phyloP scores from a whole-genome alignment of 139 green algal genomes.

The Chlorella sorokiniana region DNA sequence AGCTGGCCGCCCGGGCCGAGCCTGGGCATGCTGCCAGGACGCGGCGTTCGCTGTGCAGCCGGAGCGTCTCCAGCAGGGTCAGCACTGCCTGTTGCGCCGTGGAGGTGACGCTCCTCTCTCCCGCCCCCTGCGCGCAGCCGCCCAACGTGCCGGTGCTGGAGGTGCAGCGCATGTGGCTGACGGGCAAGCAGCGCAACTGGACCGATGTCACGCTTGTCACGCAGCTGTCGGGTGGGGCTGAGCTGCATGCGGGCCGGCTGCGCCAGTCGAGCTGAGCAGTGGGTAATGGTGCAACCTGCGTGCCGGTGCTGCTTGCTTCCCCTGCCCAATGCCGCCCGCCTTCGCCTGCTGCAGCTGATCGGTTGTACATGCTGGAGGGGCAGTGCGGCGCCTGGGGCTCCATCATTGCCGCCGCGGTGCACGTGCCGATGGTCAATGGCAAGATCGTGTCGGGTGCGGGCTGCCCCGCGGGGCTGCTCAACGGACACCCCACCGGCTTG shows the following conservation, averaged over 20 bases:
- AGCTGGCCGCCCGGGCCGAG: no score
- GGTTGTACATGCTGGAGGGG: slow-evolving; percentile 31
- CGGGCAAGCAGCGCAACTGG: slow-evolving; percentile 20
- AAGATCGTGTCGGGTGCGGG: slow-evolving; percentile 7
- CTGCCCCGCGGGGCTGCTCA: neutral
- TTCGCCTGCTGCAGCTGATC: slow-evolving; percentile 15
- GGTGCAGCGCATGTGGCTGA: slow-evolving; percentile 36
- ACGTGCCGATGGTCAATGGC: slow-evolving; percentile 31
- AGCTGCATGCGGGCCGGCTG: neutral
- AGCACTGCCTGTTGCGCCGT: no score
- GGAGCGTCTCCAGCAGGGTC: no score
- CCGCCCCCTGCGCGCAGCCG: neutral
- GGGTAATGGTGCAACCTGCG: no score
- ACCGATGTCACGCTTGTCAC: slow-evolving; percentile 46
- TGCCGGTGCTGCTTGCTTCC: neutral
- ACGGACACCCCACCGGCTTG: neutral
- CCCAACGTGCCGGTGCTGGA: slow-evolving; percentile 34
- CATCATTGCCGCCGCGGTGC: slow-evolving; percentile 37
- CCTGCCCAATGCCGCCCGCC: neutral
- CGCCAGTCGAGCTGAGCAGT: neutral
- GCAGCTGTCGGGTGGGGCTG: slow-evolving; percentile 36
- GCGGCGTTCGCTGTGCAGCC: no score
- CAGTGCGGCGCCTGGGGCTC: slow-evolving; percentile 39
- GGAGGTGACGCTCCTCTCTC: neutral
- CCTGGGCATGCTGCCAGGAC: no score